Percentiles rank a stretch among this genome's conserved stretches.
phyloP scores from a whole-genome alignment of 768 basidiomycete species.

The Exsudoporus frostii region DNA sequence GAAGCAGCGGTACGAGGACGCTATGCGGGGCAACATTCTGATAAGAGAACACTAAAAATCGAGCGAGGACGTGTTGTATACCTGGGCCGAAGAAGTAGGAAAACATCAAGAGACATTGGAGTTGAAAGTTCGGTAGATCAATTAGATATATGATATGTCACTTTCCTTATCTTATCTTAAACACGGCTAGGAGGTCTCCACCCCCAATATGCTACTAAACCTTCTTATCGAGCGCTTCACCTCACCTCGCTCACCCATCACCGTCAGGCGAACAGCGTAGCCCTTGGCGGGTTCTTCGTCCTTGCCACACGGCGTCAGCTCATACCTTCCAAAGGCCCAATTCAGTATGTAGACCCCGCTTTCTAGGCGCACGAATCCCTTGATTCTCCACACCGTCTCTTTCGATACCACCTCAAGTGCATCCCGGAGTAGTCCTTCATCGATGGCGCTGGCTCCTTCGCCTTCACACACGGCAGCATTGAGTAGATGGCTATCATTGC shows the following conservation, averaged over 20 bases:
- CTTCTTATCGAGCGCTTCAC: constrained; percentile 54
- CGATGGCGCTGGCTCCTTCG: constrained; percentile 28
- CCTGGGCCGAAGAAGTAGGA: constrained; percentile 32
- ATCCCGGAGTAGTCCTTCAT: constrained; percentile 37
- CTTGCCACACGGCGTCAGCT: constrained; percentile 46
- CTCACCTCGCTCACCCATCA: constrained; percentile 90
- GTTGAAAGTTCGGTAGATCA: constrained; percentile 7
- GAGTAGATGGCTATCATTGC: background rate
- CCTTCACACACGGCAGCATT: background rate
- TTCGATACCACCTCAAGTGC: constrained; percentile 57
- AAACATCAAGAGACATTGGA: constrained; percentile 26
- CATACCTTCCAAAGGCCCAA: constrained; percentile 91
- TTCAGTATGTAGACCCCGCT: constrained; percentile 62
- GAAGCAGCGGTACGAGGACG: constrained; percentile 59
- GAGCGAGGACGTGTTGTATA: constrained; percentile 1
- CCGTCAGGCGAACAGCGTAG: constrained; percentile 61
- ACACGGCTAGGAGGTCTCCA: constrained; percentile 26
- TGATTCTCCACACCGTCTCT: constrained; percentile 76
- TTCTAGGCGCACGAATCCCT: constrained; percentile 72
- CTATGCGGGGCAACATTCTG: constrained; percentile 32
- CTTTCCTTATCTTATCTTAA: constrained; percentile 15
- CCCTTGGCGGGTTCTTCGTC: constrained; percentile 20
- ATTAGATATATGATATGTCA: constrained; percentile 7
- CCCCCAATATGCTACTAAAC: constrained; percentile 49
- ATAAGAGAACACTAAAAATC: background rate